phyloP scores from a whole-genome alignment of 805 yeast species.

The Barnettozyma salicaria region DNA sequence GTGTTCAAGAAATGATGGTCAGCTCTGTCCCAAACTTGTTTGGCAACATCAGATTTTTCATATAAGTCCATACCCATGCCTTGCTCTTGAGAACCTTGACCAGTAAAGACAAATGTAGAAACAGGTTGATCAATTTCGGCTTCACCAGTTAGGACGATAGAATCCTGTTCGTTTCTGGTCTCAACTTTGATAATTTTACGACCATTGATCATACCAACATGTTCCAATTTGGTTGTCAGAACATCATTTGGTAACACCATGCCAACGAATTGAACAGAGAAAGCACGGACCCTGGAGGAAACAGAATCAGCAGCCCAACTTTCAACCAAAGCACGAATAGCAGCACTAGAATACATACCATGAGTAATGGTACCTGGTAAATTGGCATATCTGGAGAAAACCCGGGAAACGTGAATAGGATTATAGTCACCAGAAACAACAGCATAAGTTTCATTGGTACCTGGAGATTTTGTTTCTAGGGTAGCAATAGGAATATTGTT shows the following conservation, averaged over 20 bases:
- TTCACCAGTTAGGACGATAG: constrained; percentile 81
- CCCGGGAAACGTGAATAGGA: constrained; percentile 96
- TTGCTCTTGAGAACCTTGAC: constrained; percentile 99
- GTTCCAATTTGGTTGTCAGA: constrained; percentile 82
- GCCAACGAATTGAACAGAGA: constrained; percentile 83
- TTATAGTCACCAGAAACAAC: constrained; percentile 97
- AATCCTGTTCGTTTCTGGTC: constrained; percentile 78
- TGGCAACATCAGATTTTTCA: constrained; percentile 84
- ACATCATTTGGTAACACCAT: constrained; percentile 97
- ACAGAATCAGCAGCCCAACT: constrained; percentile 98
- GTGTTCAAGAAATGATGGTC: constrained; percentile 87
- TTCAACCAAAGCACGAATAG: constrained; percentile 92
- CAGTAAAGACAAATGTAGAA: constrained; percentile 95
- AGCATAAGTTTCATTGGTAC: constrained; percentile 94
- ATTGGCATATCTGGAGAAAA: constrained; percentile 87
- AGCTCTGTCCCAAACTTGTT: constrained; percentile 96
- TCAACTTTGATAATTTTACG: constrained; percentile 94
- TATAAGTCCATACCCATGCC: constrained; percentile 99
- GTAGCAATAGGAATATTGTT: constrained; percentile 80
- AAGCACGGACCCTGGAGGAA: constrained; percentile 92
- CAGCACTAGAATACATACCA: constrained; percentile 97
- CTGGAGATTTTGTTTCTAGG: constrained; percentile 68
- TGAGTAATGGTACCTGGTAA: constrained; percentile 98
- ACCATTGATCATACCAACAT: constrained; percentile 98
- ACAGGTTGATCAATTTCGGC: constrained; percentile 99